Percentiles rank a stretch among this genome's conserved stretches.
Evolutionary conservation across 352 stramenopile genomes (phyloP).

Genomic region (Halophytophthora polymorphica): DNA sequence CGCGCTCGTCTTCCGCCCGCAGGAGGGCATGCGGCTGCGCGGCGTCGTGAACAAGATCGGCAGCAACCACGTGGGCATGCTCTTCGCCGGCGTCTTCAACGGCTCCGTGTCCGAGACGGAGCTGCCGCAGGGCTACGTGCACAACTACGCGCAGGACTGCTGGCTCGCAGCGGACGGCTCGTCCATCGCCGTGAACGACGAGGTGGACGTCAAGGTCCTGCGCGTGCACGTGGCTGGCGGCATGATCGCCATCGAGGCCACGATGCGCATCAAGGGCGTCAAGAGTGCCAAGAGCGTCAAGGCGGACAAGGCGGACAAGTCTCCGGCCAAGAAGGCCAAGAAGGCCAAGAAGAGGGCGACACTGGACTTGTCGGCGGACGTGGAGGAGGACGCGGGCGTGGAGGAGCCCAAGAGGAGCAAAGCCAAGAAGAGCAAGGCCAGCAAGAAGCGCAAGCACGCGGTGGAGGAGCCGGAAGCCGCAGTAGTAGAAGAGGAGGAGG

Average conservation of each 20-base stretch:
- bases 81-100: constrained; percentile 82
- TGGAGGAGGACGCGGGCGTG: neutral
- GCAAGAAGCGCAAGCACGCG: constrained; percentile 34
- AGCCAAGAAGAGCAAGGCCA: constrained; percentile 28
- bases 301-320: neutral
- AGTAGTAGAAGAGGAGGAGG: constrained; percentile 22
- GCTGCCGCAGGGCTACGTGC: constrained; percentile 69
- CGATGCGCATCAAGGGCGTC: constrained; percentile 45
- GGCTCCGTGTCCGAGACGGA: constrained; percentile 72
- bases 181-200: constrained; percentile 57
- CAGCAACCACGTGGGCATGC: constrained; percentile 83
- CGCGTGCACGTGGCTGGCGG: constrained; percentile 68
- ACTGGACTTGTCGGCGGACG: constrained; percentile 14
- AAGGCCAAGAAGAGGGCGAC: constrained; percentile 18
- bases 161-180: constrained; percentile 58
- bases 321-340: constrained; percentile 13
- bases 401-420: constrained; percentile 27
- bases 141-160: constrained; percentile 77
- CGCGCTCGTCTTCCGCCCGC: constrained; percentile 70
- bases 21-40: constrained; percentile 58
- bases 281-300: constrained; percentile 3
- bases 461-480: constrained; percentile 15
- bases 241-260: constrained; percentile 80
- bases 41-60: constrained; percentile 82
- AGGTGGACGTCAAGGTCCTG: constrained; percentile 66